A percentile compares a stretch with the other conserved stretches of the same genome.
These are phyloP conservation scores for Collybia nuda DNA, from an alignment of 768 basidiomycete species.

Conservation along the genomic window DNA sequence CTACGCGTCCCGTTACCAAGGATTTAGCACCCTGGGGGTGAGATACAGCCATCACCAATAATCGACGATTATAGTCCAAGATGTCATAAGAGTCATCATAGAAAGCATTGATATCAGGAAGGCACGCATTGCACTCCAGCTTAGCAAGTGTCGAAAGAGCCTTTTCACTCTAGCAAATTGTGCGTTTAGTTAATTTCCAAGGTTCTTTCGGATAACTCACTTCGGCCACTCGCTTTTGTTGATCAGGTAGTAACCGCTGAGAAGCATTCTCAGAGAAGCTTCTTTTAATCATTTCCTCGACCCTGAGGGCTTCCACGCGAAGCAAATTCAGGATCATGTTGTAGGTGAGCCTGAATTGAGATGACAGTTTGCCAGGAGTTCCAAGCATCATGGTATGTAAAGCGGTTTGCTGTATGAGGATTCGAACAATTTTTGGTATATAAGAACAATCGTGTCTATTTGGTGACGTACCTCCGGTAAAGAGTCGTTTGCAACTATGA, in stretches of 20 bases:
- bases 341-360: slow-evolving; percentile 97
- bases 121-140: slow-evolving; percentile 68
- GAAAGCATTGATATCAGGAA: slow-evolving; percentile 68
- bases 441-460: background rate
- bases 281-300: slow-evolving; percentile 99
- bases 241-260: slow-evolving; percentile 88
- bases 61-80: slow-evolving; percentile 56
- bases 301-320: slow-evolving; percentile 91
- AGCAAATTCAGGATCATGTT: slow-evolving; percentile 99
- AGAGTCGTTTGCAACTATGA: slow-evolving; percentile 82
- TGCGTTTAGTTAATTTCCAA: slow-evolving; percentile 3
- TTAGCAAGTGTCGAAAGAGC: slow-evolving; percentile 58
- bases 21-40: slow-evolving; percentile 69
- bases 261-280: slow-evolving; percentile 98
- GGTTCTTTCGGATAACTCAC: slow-evolving; percentile 38
- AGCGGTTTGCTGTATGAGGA: slow-evolving; percentile 57
- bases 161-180: slow-evolving; percentile 63
- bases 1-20: slow-evolving; percentile 72
- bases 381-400: slow-evolving; percentile 92
- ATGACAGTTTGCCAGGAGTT: slow-evolving; percentile 86
- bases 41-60: slow-evolving; percentile 58
- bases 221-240: slow-evolving; percentile 85
- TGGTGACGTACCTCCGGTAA: slow-evolving; percentile 71
- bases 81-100: slow-evolving; percentile 74
- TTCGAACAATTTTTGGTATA: background rate